Evolutionary conservation across 768 basidiomycete genomes (phyloP), one percentile per base, ranked within the genome.

Genomic region (Imleria badia): DNA sequence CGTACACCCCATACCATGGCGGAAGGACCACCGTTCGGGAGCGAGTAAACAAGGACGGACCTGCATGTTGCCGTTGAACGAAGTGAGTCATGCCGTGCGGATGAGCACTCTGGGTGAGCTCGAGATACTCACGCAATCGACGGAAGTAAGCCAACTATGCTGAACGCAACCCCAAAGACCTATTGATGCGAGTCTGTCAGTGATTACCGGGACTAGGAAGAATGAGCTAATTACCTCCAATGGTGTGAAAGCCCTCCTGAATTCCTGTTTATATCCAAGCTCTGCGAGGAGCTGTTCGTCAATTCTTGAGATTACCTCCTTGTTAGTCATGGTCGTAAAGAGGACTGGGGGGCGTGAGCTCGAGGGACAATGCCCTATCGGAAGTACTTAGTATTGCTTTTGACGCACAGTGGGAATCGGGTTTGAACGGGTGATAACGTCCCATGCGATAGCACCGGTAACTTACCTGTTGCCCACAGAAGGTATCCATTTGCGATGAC

Each of bases 161-260:
- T 85, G 66, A 89, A 89, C 0, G 83, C 80, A 34, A 88, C 73
- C 0, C 87, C 86, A 58, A 88, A 88, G 6, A 87, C 81, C 83
- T 89, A 61, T 23, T 67, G 34, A 40, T 62, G 60, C 0, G 8
- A 34, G 9, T n/a, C n/a, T 3, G 29, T 55, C 17, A 48, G 26
- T n/a, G 26, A 15, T 14, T 9, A n/a, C 26, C n/a, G 33, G 20
- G 10, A 29, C 15, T 9, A 15, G n/a, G 2, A 7, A 9, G 9
- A 17, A 11, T 0, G n/a, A 8, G 1, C 17, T 11, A 26, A 17
- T 43, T 23, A 73, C 71, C 56, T 74, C 72, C 2, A 74, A 29
- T 0, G 69, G 69, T 8, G 66, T 72, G 48, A 73, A 73, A 9
- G 71, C 72, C 15, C 72, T 60, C 53, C 64, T 73, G 54, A 73